Base-by-base conservation (phyloP, 441 rosid species). In the Brassica balearica region DNA sequence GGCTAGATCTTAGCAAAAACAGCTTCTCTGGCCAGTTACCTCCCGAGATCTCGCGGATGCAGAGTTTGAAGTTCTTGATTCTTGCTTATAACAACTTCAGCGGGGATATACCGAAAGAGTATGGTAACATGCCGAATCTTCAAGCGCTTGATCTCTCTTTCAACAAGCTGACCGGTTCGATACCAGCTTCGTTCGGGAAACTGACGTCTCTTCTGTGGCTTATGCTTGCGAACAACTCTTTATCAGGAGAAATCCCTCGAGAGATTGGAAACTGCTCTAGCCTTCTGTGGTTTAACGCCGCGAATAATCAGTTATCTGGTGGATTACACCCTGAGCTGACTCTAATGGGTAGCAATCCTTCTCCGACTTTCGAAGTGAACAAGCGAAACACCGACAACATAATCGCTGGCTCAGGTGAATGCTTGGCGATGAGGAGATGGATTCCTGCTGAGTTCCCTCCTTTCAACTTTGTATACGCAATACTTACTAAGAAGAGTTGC, bases 371-470 rank as follows among this genome's bases (percentile, higher is more conserved):
- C 29, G 71, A 81, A 75, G 82, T 77, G 3, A 92, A 92, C 65
- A 83, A 56, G 73, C 78, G 14, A 65, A 58, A 53, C 32, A 60
- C 14, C 2, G 85, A 77, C 25, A 12, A 79, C 8, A 60, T 83
- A 25, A 76, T 78, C 38, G 84, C 91, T n/a, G 92, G 95, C 36
- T 86, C 95, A 0, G 88, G 95, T 0, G 98, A 91, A 85, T 92
- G 98, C 77, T 82, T 83, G 77, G 73, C 87, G 3, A 92, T 94
- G 95, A 86, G 0, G 84, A 88, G 98, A 77, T 94, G 98, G 98
- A 92, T 94, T 76, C 97, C 97, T 14, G 97, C 93, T n/a, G 91
- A 91, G 75, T 91, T 91, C 69, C 93, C 92, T 17, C 98, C 98
- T 8, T 94, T 94, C 85, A 89, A 36, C 73, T 94, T 94, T 69